Evolutionary conservation across 129 eudicot genomes (phyloP), one percentile per base, ranked within the genome.

Genomic region (Oenanthe sinensis): DNA sequence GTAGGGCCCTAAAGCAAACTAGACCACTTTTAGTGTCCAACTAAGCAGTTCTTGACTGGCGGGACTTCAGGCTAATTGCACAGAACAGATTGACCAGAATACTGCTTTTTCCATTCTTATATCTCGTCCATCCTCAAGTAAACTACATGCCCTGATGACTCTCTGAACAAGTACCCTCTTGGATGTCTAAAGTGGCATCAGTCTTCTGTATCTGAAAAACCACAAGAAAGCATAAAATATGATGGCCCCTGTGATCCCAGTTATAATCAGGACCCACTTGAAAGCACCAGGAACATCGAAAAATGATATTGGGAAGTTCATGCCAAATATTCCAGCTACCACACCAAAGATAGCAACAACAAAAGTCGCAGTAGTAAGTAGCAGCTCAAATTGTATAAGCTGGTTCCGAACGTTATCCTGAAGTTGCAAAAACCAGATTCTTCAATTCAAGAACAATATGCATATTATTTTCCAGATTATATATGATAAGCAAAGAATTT

Each of bases 251-350:
- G 82, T 45, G 28, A 87, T 77, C 73, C 96, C 99, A 0, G 97
- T 96, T 78, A 96, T 89, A 75, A 86, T 62, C 49, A 92, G 82
- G 43, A 92, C 97, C 97, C 97, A 96, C 42, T 89, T 89, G 89
- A 96, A 96, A 19, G 99, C 97, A 6, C 77, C 71, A 1, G 90
- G 87, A 43, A 79, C 54, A 12, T 87, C 82, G 30, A 96, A 92
- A 71, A 96, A 75, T 1, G 92, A 81, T 37, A 92, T 83, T 70
- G 71, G 81, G 81, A 96, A 96, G 63, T 96, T 96, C 97, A 96
- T 96, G 74, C 99, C 99, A 84, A 96, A 96, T 70, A 96, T 84
- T 14, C 99, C 99, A 15, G 99, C 96, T 14, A 96, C 99, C 85
- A 96, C 97, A 30, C 97, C 99, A 75, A 92, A 92, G 74, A 96